phyloP scores from a whole-genome alignment of 73 alveolate genomes.

The Durusdinium trenchii region DNA sequence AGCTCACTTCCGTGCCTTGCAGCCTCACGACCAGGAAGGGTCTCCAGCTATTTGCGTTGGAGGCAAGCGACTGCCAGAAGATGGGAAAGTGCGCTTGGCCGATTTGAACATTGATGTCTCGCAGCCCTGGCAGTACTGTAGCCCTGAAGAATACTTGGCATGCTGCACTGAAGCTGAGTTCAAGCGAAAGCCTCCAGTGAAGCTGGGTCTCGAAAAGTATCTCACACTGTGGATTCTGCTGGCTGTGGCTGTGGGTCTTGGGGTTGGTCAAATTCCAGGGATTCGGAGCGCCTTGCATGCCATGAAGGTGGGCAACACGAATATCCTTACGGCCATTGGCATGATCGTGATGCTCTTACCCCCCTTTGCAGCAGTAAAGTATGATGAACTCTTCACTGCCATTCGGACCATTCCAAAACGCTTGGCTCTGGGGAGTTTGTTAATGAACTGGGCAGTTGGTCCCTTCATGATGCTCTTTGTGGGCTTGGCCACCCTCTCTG shows the following conservation, averaged over 20 bases:
- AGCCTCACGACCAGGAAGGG: no score
- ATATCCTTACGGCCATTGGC: slow-evolving; percentile 33
- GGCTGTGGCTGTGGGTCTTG: slow-evolving; percentile 45
- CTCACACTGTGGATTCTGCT: slow-evolving; percentile 50
- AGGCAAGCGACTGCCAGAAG: neutral
- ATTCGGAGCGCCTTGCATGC: neutral
- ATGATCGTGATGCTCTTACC: slow-evolving; percentile 71
- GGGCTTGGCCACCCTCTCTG: neutral
- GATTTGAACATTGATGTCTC: neutral
- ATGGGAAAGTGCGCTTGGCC: neutral
- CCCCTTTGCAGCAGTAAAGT: slow-evolving; percentile 69
- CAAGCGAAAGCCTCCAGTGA: slow-evolving; percentile 5
- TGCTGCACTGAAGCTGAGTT: slow-evolving; percentile 21
- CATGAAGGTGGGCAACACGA: slow-evolving; percentile 51
- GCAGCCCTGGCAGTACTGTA: neutral
- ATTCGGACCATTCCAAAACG: slow-evolving; percentile 51
- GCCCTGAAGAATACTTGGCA: slow-evolving; percentile 9
- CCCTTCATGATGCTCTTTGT: slow-evolving; percentile 56
- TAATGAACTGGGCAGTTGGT: slow-evolving; percentile 61
- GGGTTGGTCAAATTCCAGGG: slow-evolving; percentile 25
- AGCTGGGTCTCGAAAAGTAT: slow-evolving; percentile 56
- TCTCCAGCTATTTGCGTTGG: slow-evolving; percentile 6
- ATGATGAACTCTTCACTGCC: neutral
- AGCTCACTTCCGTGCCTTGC: no score
- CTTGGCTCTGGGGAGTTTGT: slow-evolving; percentile 32